A percentile compares a stretch with the other conserved stretches of the same genome.
phyloP scores from a whole-genome alignment of 2,329 filamentous ascomycete species.

The Aureobasidium sp. region DNA sequence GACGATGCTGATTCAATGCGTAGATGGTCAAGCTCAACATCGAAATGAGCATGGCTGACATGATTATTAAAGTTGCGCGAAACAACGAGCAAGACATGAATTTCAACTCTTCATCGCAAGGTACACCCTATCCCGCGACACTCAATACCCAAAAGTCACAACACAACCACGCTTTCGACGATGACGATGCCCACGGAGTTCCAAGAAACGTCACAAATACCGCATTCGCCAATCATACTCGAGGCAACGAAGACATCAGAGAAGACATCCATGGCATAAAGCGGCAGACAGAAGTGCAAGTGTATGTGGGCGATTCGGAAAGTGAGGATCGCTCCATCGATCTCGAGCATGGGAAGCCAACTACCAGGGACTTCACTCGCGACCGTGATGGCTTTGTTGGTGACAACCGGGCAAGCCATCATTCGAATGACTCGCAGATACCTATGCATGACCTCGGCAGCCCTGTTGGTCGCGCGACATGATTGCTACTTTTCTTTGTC shows the following conservation, averaged over 20 bases:
- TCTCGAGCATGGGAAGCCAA: background rate
- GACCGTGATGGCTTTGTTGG: background rate
- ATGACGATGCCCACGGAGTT: background rate
- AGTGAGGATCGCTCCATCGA: background rate
- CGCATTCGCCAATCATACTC: background rate
- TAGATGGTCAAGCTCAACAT: constrained; percentile 45
- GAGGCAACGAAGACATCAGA: background rate
- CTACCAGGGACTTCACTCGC: background rate
- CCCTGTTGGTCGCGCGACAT: background rate
- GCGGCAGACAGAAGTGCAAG: constrained; percentile 4
- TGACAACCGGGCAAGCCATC: background rate
- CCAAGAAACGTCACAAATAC: background rate
- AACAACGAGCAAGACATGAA: constrained; percentile 1
- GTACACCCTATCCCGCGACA: background rate
- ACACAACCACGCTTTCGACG: background rate
- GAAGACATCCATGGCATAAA: constrained; percentile 8
- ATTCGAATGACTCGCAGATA: constrained; percentile 9
- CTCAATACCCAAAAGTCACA: background rate
- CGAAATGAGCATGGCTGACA: constrained; percentile 40
- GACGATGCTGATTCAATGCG: background rate
- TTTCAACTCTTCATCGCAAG: background rate
- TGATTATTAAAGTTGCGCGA: constrained; percentile 38
- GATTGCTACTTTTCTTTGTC: background rate
- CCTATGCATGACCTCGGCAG: constrained; percentile 2
- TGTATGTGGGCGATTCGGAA: constrained; percentile 8